Conservation (phyloP, 2,329 filamentous ascomycete genomes). For the Botrytis sinoallii region DNA sequence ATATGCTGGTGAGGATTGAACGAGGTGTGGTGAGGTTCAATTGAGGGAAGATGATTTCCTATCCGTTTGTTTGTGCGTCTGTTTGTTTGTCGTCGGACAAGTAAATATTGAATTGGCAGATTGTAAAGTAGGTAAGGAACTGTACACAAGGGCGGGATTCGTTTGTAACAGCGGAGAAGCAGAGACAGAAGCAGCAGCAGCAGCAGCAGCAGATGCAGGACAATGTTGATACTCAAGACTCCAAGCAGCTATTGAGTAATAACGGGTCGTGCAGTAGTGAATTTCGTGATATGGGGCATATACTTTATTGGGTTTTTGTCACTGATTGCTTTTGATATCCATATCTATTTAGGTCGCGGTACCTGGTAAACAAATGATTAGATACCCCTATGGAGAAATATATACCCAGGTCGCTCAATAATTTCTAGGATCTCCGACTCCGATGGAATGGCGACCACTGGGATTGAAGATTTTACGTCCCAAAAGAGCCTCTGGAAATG, state of each 20-base stretch:
- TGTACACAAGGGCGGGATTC: background rate
- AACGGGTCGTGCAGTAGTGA: conserved; percentile 1
- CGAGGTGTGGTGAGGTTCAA: background rate
- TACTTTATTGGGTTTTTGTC: background rate
- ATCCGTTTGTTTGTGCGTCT: background rate
- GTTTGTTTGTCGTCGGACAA: background rate
- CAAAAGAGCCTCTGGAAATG: background rate
- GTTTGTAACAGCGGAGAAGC: background rate
- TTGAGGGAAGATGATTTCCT: background rate
- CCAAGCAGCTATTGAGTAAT: background rate
- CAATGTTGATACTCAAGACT: background rate
- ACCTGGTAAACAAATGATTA: background rate
- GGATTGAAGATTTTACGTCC: background rate
- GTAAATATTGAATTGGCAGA: background rate
- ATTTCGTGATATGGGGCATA: background rate
- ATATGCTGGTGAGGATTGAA: background rate
- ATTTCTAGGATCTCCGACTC: background rate
- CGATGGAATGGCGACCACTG: conserved; percentile 2
- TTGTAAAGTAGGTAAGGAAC: background rate
- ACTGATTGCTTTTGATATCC: background rate
- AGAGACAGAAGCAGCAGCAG: background rate
- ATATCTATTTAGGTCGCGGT: background rate
- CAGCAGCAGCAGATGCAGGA: background rate
- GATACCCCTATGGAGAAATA: conserved; percentile 1
- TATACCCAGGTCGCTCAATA: background rate